phyloP scores from a whole-genome alignment of 2,329 filamentous ascomycete species.

The Exophiala aquamarina region DNA sequence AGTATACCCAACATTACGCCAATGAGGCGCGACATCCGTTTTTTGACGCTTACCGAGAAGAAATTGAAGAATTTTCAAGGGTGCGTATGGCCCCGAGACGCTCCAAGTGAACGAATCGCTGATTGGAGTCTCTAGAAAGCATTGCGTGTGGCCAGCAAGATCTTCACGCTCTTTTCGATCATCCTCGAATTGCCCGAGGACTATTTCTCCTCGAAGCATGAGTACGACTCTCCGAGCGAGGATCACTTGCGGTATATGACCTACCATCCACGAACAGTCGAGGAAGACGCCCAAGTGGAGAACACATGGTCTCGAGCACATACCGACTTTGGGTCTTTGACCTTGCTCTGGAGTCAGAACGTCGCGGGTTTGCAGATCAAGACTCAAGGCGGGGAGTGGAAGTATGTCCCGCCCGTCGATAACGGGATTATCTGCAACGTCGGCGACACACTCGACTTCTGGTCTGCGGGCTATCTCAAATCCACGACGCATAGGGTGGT shows the following conservation, averaged over 20 bases:
- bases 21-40: conserved; percentile 49
- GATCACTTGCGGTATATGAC: conserved; percentile 63
- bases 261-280: conserved; percentile 51
- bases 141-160: conserved; percentile 5
- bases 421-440: conserved; percentile 52
- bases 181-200: conserved; percentile 60
- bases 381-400: conserved; percentile 46
- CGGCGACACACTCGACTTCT: conserved; percentile 47
- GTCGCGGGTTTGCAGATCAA: conserved; percentile 57
- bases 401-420: conserved; percentile 46
- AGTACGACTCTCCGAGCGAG: conserved; percentile 56
- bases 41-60: conserved; percentile 48
- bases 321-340: conserved; percentile 57
- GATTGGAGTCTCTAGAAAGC: conserved; percentile 6
- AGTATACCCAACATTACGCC: conserved; percentile 50
- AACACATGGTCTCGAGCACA: conserved; percentile 50
- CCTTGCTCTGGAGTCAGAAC: conserved; percentile 57
- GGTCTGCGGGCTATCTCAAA: conserved; percentile 52
- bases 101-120: neutral
- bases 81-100: neutral
- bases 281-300: conserved; percentile 43
- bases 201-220: conserved; percentile 54
- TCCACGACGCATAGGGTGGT: conserved; percentile 50
- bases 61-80: conserved; percentile 57
- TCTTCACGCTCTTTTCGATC: conserved; percentile 58